These are phyloP conservation scores for Cutaneotrichosporon mucoides DNA, from an alignment of 1,284 basidiomycete genomes.

Conservation along the genomic window DNA sequence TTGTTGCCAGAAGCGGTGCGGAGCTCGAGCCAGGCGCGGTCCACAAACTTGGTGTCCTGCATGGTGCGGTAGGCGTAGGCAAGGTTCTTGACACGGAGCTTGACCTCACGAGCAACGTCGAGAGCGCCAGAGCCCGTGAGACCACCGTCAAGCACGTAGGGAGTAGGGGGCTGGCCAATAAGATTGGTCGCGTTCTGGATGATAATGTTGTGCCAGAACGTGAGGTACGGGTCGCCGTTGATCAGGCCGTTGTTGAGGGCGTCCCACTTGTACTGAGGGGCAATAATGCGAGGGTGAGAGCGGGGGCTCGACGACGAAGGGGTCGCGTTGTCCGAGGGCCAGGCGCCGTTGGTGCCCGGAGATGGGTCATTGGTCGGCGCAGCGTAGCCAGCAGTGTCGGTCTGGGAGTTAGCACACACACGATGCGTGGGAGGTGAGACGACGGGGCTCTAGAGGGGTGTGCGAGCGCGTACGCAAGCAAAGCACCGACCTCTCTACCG, in stretches of 20 bases:
- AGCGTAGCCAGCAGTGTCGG: constrained; percentile 70
- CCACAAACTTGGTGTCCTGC: constrained; percentile 76
- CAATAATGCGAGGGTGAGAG: constrained; percentile 86
- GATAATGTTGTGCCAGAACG: constrained; percentile 85
- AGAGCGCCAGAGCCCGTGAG: constrained; percentile 74
- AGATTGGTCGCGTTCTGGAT: constrained; percentile 82
- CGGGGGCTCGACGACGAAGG: constrained; percentile 60
- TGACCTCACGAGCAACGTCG: constrained; percentile 84
- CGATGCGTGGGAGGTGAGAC: neutral
- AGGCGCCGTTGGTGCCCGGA: constrained; percentile 55
- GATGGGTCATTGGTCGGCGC: constrained; percentile 65
- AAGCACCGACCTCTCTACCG: neutral
- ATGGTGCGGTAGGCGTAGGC: constrained; percentile 87
- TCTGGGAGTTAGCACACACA: constrained; percentile 53
- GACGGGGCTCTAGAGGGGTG: neutral
- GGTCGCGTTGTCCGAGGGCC: constrained; percentile 71
- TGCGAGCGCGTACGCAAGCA: too few species aligned
- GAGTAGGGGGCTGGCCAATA: constrained; percentile 59
- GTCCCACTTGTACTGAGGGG: constrained; percentile 86
- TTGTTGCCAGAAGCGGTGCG: constrained; percentile 45
- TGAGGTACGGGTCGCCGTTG: constrained; percentile 76
- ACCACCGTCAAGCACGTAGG: constrained; percentile 72
- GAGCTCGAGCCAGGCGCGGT: constrained; percentile 79
- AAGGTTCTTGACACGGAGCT: constrained; percentile 87
- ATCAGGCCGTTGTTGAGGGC: constrained; percentile 71